These are phyloP conservation scores for Spencermartinsiella ligniputridi DNA, from an alignment of 1,139 yeast genomes.

Conservation along the genomic window DNA sequence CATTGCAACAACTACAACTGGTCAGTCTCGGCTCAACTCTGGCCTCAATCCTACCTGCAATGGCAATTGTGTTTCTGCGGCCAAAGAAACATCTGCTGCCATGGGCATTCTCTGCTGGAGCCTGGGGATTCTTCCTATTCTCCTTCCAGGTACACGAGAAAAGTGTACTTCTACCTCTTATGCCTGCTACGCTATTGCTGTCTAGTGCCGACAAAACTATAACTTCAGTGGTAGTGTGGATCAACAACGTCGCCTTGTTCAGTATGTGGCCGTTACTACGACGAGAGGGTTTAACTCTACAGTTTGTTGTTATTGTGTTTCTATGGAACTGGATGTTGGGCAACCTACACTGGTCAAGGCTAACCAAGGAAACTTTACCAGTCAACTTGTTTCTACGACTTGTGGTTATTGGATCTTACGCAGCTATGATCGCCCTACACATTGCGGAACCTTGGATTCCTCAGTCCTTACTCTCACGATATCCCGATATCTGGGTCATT, in stretches of 20 bases:
- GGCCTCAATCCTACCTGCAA: conserved; percentile 63
- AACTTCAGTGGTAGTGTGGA: conserved; percentile 61
- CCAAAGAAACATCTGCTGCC: conserved; percentile 51
- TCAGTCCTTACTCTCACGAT: conserved; percentile 31
- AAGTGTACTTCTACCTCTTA: conserved; percentile 76
- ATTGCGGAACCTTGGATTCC: conserved; percentile 42
- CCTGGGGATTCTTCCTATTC: conserved; percentile 85
- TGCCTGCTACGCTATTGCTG: conserved; percentile 73
- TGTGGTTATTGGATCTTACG: conserved; percentile 56
- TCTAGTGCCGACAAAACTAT: conserved; percentile 48
- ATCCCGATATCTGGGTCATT: conserved; percentile 85
- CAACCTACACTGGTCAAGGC: conserved; percentile 16
- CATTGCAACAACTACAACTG: conserved; percentile 55
- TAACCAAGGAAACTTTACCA: conserved; percentile 36
- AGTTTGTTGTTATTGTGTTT: conserved; percentile 57
- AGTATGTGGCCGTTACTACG: conserved; percentile 84
- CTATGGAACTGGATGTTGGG: conserved; percentile 80
- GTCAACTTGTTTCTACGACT: conserved; percentile 50
- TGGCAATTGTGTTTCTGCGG: conserved; percentile 47
- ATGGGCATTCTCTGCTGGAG: conserved; percentile 77
- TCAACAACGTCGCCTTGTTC: conserved; percentile 76
- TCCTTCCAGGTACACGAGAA: conserved; percentile 97
- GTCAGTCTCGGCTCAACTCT: conserved; percentile 63
- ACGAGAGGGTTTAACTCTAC: conserved; percentile 68
- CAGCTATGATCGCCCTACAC: conserved; percentile 50